A percentile compares a stretch with the other conserved stretches of the same genome.
Evolutionary conservation across 2,329 filamentous ascomycete genomes (phyloP).

Genomic region (Colletotrichum sp.): DNA sequence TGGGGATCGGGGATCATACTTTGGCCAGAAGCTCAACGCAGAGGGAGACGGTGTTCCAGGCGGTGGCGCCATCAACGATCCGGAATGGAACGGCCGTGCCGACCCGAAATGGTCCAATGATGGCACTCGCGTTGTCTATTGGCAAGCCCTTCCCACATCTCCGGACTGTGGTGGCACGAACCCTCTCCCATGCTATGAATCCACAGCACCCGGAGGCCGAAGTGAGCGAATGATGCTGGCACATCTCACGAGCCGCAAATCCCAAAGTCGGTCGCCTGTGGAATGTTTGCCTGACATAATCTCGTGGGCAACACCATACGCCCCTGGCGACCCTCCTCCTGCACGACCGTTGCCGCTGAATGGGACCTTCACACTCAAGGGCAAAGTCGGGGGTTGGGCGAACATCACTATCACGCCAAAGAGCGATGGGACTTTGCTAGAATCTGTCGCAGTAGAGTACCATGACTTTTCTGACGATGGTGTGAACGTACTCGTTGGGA

Average conservation of each 20-base stretch:
- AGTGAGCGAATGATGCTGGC: slow-evolving; percentile 45
- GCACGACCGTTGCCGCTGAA: background rate
- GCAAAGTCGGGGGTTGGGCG: slow-evolving; percentile 18
- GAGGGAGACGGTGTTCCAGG: slow-evolving; percentile 28
- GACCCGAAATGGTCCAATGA: slow-evolving; percentile 44
- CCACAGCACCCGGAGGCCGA: slow-evolving; percentile 38
- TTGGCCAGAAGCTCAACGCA: slow-evolving; percentile 42
- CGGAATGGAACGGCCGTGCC: slow-evolving; percentile 47
- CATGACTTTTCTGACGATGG: slow-evolving; percentile 41
- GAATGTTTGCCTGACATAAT: background rate
- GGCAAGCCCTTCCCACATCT: slow-evolving; percentile 35
- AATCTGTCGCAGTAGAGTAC: slow-evolving; percentile 38
- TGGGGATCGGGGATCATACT: slow-evolving; percentile 45
- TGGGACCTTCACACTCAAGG: slow-evolving; percentile 24
- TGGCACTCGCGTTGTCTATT: slow-evolving; percentile 44
- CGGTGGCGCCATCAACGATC: slow-evolving; percentile 39
- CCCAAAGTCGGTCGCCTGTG: slow-evolving; percentile 26
- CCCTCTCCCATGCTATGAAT: slow-evolving; percentile 40
- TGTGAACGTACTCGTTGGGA: slow-evolving; percentile 33
- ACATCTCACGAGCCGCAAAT: slow-evolving; percentile 33
- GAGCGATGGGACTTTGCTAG: background rate
- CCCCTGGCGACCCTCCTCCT: background rate
- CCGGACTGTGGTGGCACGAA: slow-evolving; percentile 46
- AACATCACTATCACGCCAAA: slow-evolving; percentile 24
- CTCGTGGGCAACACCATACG: background rate